Conservation (phyloP, 2,329 filamentous ascomycete species). For the Sarocladium kiliense region DNA sequence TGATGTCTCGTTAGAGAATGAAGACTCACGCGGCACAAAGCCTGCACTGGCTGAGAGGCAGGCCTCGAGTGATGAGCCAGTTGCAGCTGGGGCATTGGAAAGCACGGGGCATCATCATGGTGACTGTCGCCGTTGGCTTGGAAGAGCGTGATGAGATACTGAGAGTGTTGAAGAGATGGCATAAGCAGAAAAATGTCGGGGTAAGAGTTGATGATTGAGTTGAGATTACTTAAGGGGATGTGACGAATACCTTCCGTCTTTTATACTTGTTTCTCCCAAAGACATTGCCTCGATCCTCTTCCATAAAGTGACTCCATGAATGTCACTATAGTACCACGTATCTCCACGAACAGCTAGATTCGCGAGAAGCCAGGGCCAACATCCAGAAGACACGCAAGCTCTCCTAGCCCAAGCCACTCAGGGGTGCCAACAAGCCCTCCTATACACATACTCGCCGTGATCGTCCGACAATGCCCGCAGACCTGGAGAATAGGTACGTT, state of each 20-base stretch:
- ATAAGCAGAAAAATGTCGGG: neutral
- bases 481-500: too few species aligned
- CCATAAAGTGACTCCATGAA: too few species aligned
- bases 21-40: conserved; percentile 15
- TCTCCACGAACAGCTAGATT: neutral
- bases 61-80: conserved; percentile 13
- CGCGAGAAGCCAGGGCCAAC: neutral
- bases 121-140: neutral
- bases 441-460: neutral
- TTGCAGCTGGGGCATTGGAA: conserved; percentile 15
- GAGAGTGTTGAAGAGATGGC: too few species aligned
- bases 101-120: conserved; percentile 5
- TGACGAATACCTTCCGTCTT: too few species aligned
- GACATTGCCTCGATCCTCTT: too few species aligned
- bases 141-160: too few species aligned
- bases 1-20: neutral
- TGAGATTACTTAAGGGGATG: too few species aligned
- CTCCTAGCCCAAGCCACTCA: neutral
- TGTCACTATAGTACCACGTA: neutral
- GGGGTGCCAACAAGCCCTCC: neutral
- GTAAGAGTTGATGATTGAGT: neutral
- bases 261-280: too few species aligned
- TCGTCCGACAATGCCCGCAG: neutral
- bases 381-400: conserved; percentile 1
- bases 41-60: conserved; percentile 16